Conservation (phyloP, 305 asterid genomes). For the Fraxinus velutina region DNA sequence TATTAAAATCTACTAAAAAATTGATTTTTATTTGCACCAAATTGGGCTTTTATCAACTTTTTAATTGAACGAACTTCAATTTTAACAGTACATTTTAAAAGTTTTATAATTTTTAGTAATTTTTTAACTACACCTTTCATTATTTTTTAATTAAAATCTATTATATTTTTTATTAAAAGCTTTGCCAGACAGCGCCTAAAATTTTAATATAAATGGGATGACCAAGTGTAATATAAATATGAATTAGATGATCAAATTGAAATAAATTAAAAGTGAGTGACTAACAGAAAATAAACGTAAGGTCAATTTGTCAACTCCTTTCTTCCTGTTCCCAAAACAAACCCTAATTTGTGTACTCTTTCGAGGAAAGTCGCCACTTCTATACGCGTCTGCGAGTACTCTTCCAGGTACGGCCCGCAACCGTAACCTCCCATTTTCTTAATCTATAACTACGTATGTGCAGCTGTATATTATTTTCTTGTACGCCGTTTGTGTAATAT, state of each 20-base stretch:
- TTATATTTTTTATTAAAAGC: too few species aligned
- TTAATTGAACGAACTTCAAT: neutral
- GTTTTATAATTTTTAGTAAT: too few species aligned
- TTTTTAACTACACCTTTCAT: neutral
- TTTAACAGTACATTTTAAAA: too few species aligned
- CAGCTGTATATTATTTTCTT: neutral
- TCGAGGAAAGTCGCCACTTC: slow-evolving; percentile 36
- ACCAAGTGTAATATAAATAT: neutral
- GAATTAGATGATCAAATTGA: neutral
- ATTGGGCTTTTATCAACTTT: neutral
- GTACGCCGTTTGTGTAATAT: neutral
- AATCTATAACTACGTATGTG: neutral
- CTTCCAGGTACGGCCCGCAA: slow-evolving; percentile 37
- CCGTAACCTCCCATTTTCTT: neutral
- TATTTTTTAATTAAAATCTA: too few species aligned
- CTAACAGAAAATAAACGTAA: neutral
- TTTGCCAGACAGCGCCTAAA: neutral
- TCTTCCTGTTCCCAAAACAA: neutral
- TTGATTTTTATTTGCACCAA: neutral
- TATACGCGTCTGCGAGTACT: slow-evolving; percentile 36
- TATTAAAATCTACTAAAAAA: too few species aligned
- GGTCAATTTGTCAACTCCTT: neutral
- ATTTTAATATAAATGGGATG: neutral
- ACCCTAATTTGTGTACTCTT: slow-evolving; percentile 33
- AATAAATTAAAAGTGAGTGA: neutral